Percentiles rank a stretch among this genome's conserved stretches.
Evolutionary conservation across 805 yeast species (phyloP).

Genomic region (Kregervanrija fluxuum): DNA sequence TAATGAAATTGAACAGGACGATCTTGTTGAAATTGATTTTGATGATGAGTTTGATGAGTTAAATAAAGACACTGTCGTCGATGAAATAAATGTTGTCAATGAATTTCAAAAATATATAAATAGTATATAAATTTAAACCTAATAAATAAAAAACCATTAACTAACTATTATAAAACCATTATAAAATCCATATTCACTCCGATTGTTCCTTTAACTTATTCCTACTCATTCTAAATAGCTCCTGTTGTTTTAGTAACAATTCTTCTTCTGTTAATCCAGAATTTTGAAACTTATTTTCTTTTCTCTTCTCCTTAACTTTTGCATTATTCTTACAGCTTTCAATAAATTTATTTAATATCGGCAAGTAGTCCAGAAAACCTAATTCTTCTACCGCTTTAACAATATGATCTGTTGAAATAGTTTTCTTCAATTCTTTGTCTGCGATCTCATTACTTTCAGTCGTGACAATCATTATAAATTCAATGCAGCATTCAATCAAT

Average conservation of each 20-base stretch:
- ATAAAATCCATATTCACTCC: not conserved
- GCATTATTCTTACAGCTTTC: conserved; percentile 82
- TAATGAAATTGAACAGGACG: conserved; percentile 19
- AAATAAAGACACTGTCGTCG: conserved; percentile 26
- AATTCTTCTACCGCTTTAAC: conserved; percentile 80
- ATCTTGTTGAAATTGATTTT: conserved; percentile 14
- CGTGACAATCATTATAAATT: conserved; percentile 88
- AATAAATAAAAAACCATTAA: conserved; percentile 4
- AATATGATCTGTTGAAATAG: conserved; percentile 95
- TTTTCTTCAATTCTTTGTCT: conserved; percentile 90
- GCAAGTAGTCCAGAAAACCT: conserved; percentile 81
- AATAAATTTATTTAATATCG: conserved; percentile 70
- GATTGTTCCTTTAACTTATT: conserved; percentile 25
- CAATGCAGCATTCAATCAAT: conserved; percentile 91
- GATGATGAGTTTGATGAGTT: conserved; percentile 26
- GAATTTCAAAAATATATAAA: conserved; percentile 22
- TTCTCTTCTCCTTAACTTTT: conserved; percentile 75
- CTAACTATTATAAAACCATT: not conserved
- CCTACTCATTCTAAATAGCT: conserved; percentile 57
- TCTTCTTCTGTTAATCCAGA: conserved; percentile 93
- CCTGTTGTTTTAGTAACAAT: conserved; percentile 85
- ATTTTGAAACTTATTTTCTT: conserved; percentile 87
- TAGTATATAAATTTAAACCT: conserved; percentile 1
- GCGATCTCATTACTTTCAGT: conserved; percentile 95
- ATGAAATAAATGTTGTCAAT: conserved; percentile 25